phyloP scores from a whole-genome alignment of 805 yeast genomes.

The Candida boleticola region DNA sequence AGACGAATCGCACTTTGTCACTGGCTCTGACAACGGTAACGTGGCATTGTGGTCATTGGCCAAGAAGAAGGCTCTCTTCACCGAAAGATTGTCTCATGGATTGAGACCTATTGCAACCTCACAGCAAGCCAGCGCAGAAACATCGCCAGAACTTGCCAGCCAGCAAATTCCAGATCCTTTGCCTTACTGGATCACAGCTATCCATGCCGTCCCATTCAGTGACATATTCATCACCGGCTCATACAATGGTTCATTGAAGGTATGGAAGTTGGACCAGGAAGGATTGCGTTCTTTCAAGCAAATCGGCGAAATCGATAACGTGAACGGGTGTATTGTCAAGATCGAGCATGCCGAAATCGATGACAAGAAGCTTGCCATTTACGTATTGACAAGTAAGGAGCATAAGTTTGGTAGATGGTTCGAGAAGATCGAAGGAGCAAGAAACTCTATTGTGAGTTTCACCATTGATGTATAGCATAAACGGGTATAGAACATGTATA shows the following conservation, averaged over 20 bases:
- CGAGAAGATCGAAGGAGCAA: conserved; percentile 56
- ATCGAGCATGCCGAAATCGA: conserved; percentile 58
- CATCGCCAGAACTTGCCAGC: conserved; percentile 49
- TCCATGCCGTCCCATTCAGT: conserved; percentile 80
- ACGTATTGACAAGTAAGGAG: conserved; percentile 77
- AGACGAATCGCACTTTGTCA: conserved; percentile 88
- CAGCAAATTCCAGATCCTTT: conserved; percentile 65
- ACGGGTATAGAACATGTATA: conserved; percentile 1
- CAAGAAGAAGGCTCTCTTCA: conserved; percentile 82
- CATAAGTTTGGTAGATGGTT: conserved; percentile 90
- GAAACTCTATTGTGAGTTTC: conserved; percentile 60
- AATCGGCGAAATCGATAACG: conserved; percentile 55
- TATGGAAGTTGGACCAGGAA: conserved; percentile 70
- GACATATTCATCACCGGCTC: conserved; percentile 88
- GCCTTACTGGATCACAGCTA: conserved; percentile 84
- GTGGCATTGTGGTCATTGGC: conserved; percentile 86
- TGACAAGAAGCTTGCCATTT: conserved; percentile 45
- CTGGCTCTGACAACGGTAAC: conserved; percentile 94
- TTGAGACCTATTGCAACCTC: conserved; percentile 46
- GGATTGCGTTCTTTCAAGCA: conserved; percentile 59
- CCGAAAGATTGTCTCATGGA: conserved; percentile 77
- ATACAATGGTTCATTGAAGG: conserved; percentile 70
- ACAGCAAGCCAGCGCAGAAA: conserved; percentile 41
- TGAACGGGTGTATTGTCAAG: conserved; percentile 67
- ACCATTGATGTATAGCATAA: conserved; percentile 25